These are phyloP conservation scores for Quercus variabilis DNA, from an alignment of 306 rosid genomes.

Conservation along the genomic window DNA sequence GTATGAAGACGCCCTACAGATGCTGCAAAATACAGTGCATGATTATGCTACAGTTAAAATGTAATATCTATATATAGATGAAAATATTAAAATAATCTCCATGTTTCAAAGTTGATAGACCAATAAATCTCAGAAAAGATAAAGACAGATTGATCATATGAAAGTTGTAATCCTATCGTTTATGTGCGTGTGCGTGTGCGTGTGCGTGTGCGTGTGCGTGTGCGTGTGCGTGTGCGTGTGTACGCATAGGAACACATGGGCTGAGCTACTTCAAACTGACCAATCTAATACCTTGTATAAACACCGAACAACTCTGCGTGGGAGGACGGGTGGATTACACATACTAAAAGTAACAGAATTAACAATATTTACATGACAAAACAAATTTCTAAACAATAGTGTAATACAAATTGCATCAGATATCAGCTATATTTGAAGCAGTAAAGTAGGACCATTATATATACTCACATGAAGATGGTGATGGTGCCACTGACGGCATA, in stretches of 20 bases:
- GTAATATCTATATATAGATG: not conserved
- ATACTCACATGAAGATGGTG: constrained; percentile 60
- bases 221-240: too few species aligned
- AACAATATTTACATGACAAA: not conserved
- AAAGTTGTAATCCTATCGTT: not conserved
- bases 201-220: too few species aligned
- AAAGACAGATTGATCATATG: not conserved
- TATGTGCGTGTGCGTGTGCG: too few species aligned
- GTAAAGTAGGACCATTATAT: constrained; percentile 8
- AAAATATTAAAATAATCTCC: not conserved
- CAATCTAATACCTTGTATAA: too few species aligned
- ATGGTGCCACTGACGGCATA: constrained; percentile 24
- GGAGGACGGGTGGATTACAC: too few species aligned
- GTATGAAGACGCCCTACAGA: constrained; percentile 40
- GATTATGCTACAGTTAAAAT: not conserved
- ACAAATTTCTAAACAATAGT: not conserved
- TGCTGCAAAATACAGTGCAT: constrained; percentile 44
- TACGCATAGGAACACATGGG: not conserved
- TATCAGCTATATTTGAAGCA: constrained; percentile 15
- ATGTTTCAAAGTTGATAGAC: not conserved
- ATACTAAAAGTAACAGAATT: not conserved
- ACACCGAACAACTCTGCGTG: too few species aligned
- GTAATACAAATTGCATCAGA: not conserved
- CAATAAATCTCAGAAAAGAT: not conserved
- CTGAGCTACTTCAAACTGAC: not conserved